Evolutionary conservation across 495 filamentous ascomycete species (phyloP), one percentile per base, ranked within the genome.

Genomic region (Cercophora samala): DNA sequence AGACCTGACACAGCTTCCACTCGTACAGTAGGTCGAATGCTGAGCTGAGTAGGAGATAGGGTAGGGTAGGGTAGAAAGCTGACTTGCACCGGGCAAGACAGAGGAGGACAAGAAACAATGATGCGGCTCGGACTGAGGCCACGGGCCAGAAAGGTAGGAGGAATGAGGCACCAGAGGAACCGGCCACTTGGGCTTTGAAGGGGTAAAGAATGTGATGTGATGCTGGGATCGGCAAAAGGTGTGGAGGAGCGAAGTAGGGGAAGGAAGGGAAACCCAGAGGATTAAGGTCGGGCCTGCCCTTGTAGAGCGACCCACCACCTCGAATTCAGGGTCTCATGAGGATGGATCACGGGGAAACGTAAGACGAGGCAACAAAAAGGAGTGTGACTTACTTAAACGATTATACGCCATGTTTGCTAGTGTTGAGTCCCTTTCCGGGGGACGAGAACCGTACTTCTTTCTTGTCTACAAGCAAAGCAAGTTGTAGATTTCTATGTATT

Each of bases 371-470:
- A 18, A 56, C n/a, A 56, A 56, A 64, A 61, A 66, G 68, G 58
- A 67, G 67, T 65, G 67, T 70, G 66, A 87, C 88, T 81, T 80
- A 88, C 89, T 86, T 83, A 90, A 78, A 64, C 88, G 87, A 83
- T 90, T 90, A 80, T 91, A 91, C 75, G 88, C 84, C 83, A 85
- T 85, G 79, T 75, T 80, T 74, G 69, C 63, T 53, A 46, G 56
- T 18, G 23, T 58, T 42, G 18, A 51, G 56, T 46, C 58, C 60
- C n/a, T 60, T 52, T 46, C 60, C 64, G 63, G 24, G 42, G 37
- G 59, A 69, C 64, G 62, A 66, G 61, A 51, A 72, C 67, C 51
- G 22, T 46, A 46, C 1, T 46, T 46, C 37, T 17, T 46, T 46
- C 15, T 13, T 46, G 37, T 46, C 37, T 46, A 53, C 52, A 26